Conservation (phyloP, 805 yeast species). For the Teunomyces pallodes region DNA sequence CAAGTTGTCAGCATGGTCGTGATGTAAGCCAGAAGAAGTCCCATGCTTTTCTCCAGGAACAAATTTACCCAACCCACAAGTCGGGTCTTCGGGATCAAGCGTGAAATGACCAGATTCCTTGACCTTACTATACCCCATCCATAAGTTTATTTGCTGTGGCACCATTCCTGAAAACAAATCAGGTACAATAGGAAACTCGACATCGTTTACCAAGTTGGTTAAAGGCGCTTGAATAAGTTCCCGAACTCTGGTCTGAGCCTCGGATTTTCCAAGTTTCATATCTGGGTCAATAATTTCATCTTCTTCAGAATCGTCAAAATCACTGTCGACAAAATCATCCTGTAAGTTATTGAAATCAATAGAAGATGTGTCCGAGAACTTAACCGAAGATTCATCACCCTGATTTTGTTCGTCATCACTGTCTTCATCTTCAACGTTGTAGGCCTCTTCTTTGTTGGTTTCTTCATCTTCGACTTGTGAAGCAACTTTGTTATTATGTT, state of each 20-base stretch:
- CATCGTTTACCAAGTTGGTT: slow-evolving; percentile 34
- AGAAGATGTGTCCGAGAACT: slow-evolving; percentile 35
- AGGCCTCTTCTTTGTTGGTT: slow-evolving; percentile 6
- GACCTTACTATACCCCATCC: slow-evolving; percentile 55
- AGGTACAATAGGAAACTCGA: slow-evolving; percentile 41
- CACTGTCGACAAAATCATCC: slow-evolving; percentile 48
- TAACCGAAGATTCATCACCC: slow-evolving; percentile 5
- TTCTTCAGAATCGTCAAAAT: slow-evolving; percentile 10
- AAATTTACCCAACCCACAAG: slow-evolving; percentile 49
- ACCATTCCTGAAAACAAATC: slow-evolving; percentile 39
- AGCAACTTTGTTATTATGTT: slow-evolving; percentile 6
- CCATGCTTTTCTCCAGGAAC: slow-evolving; percentile 50
- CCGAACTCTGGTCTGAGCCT: slow-evolving; percentile 33
- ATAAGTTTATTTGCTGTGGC: slow-evolving; percentile 72
- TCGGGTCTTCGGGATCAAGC: slow-evolving; percentile 9
- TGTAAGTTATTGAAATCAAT: slow-evolving; percentile 43
- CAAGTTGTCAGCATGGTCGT: slow-evolving; percentile 77
- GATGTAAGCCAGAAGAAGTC: slow-evolving; percentile 72
- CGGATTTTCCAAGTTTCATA: slow-evolving; percentile 30
- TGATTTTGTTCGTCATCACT: slow-evolving; percentile 14
- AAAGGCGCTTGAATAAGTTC: slow-evolving; percentile 65
- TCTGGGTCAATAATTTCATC: slow-evolving; percentile 24
- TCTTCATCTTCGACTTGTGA: slow-evolving; percentile 14
- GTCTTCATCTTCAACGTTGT: slow-evolving; percentile 8
- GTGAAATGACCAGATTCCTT: slow-evolving; percentile 12